Base-by-base conservation (phyloP, 345 rosid species). In the Trapa bicornis region DNA sequence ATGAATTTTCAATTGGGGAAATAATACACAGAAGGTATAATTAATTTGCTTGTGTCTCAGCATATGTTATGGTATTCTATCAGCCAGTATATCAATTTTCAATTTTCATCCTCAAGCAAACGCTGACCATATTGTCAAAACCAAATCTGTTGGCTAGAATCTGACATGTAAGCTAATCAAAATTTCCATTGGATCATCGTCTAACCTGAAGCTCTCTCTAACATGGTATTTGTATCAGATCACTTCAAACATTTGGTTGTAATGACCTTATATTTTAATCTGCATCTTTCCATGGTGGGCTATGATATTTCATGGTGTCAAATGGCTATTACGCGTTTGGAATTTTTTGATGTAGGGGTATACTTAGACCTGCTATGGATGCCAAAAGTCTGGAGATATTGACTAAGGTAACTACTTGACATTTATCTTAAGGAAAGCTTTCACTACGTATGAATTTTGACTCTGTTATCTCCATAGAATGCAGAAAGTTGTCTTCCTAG, bases 351-450 rank as follows among this genome's bases (percentile, higher is more conserved):
- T 53, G 32, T 78, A 93, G 98, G 82, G 98, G 98, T 74, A 88
- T 93, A 79, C 74, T 93, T 80, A 83, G 90, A 78, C 98, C 98
- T 63, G 97, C 92, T 45, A 77, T 83, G 64, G 87, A 82, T 73
- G 67, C 77, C 77, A 93, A 87, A 82, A 84, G 79, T 67, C 73
- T 87, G 77, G 56, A 67, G 68, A 64, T 79, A 56, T 74, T 88
- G 85, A 78, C 70, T 74, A 84, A 84, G 67, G 97, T 93, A 86
- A 83, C 69, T 69, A 69, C 67, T 38, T 6, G 33, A 41, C 60
- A 70, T 69, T 76, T 68, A 36, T 42, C 61, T 69, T 65, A 61
- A n/a, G 72, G 53, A 39, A 72, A 65, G 47, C 64, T 65, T 29
- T 22, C 63, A 47, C 67, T 64, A 68, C 50, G 33, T 68, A 62